Evolutionary conservation across 176 grass and related monocot species (phyloP).

Genomic region (Lolium rigidum): DNA sequence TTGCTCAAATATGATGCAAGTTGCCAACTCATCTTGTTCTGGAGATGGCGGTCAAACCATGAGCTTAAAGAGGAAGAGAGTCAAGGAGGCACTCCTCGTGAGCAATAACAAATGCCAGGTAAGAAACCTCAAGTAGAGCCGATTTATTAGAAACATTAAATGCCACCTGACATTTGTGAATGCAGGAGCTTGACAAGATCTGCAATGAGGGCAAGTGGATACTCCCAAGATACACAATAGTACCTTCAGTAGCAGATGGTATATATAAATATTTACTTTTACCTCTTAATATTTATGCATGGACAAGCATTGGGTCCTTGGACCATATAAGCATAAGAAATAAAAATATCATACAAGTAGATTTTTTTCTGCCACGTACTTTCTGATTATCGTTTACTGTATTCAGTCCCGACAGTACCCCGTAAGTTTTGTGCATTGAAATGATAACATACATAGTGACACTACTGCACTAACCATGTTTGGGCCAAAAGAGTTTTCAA

Average conservation of each 20-base stretch:
- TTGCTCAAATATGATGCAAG: not conserved
- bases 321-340: constrained; percentile 15
- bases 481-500: too few relatives aligned
- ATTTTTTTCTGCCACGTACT: not conserved
- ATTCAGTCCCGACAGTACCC: too few relatives aligned
- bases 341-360: not conserved
- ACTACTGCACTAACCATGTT: too few relatives aligned
- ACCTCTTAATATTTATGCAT: not conserved
- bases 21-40: constrained; percentile 25
- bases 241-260: constrained; percentile 53
- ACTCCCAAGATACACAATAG: constrained; percentile 56
- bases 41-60: constrained; percentile 10
- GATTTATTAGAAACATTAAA: too few relatives aligned
- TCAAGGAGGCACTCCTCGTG: too few relatives aligned
- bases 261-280: constrained; percentile 18
- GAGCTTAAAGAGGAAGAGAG: too few relatives aligned
- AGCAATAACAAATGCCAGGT: too few relatives aligned
- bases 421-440: too few relatives aligned
- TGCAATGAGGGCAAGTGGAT: constrained; percentile 52
- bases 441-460: too few relatives aligned
- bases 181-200: constrained; percentile 59
- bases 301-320: not conserved
- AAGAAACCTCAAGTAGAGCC: too few relatives aligned
- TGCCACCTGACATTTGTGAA: too few relatives aligned
- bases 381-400: not conserved